Evolutionary conservation across 306 rosid species (phyloP).

Genomic region (Cucurbita pepo): DNA sequence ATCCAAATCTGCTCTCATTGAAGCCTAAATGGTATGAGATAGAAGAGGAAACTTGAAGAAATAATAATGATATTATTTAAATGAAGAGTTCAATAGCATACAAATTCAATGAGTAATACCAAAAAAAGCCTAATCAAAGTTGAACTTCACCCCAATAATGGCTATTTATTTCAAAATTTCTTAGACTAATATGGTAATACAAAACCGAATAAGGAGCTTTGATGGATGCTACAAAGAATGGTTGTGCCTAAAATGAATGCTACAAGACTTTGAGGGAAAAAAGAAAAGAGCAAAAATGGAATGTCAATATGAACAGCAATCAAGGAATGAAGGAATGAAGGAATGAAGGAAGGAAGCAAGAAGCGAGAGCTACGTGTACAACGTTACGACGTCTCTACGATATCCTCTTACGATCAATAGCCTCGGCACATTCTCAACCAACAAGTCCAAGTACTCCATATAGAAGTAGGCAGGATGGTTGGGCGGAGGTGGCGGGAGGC

Average conservation of each 20-base stretch:
- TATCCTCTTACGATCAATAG: conserved; percentile 95
- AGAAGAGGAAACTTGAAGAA: not conserved
- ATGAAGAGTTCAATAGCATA: not conserved
- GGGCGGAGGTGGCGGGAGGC: conserved; percentile 88
- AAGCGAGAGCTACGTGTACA: conserved; percentile 49
- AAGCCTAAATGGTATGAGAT: too few species aligned
- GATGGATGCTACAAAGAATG: conserved; percentile 40
- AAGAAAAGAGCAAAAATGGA: not conserved
- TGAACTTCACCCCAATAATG: not conserved
- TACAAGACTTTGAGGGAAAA: conserved; percentile 21
- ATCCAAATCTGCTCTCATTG: too few species aligned
- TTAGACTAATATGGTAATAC: not conserved
- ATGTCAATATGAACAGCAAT: conserved; percentile 23
- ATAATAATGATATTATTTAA: not conserved
- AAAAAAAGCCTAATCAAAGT: not conserved
- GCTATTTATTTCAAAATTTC: conserved; percentile 5
- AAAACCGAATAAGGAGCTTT: conserved; percentile 10
- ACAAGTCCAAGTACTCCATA: conserved; percentile 97
- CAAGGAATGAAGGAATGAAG: conserved; percentile 5
- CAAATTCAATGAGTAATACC: not conserved
- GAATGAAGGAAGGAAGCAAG: not conserved
- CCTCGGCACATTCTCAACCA: conserved; percentile 89
- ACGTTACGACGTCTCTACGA: conserved; percentile 85
- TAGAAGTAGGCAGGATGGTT: conserved; percentile 84
- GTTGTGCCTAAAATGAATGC: conserved; percentile 23